These are phyloP conservation scores for Articulospora tetracladia DNA, from an alignment of 495 filamentous ascomycete species.

Conservation along the genomic window DNA sequence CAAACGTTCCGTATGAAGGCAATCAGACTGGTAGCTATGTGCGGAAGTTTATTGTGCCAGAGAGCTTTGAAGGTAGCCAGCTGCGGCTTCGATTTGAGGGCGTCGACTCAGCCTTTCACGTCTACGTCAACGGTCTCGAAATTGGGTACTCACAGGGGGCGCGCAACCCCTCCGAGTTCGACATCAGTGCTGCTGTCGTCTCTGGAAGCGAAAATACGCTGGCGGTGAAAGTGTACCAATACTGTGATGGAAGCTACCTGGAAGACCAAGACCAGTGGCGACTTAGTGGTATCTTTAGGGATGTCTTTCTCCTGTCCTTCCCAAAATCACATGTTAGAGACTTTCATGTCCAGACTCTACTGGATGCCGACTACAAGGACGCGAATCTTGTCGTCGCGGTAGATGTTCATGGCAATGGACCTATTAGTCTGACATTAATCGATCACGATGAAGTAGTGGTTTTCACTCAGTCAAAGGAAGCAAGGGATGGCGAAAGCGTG, in stretches of 20 bases:
- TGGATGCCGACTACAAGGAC: constrained; percentile 52
- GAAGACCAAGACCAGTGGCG: constrained; percentile 54
- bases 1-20: constrained; percentile 54
- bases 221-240: constrained; percentile 61
- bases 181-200: constrained; percentile 49
- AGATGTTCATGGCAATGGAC: constrained; percentile 20
- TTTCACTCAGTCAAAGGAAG: not conserved
- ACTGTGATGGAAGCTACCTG: constrained; percentile 63
- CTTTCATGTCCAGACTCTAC: constrained; percentile 47
- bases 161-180: constrained; percentile 65
- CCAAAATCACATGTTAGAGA: constrained; percentile 53
- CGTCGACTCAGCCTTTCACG: constrained; percentile 63
- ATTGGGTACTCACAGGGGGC: constrained; percentile 67
- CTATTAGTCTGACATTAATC: constrained; percentile 14
- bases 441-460: constrained; percentile 6
- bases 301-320: constrained; percentile 63
- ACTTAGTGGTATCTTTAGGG: constrained; percentile 62
- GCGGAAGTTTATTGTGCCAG: constrained; percentile 47
- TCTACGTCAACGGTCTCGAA: constrained; percentile 60
- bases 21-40: constrained; percentile 67
- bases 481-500: no score
- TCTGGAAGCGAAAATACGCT: constrained; percentile 33
- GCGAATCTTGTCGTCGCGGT: constrained; percentile 47
- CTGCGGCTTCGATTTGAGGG: constrained; percentile 62
- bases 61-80: constrained; percentile 20